Conservation (phyloP, 2,329 filamentous ascomycete species). For the Rachicladosporium sp. region DNA sequence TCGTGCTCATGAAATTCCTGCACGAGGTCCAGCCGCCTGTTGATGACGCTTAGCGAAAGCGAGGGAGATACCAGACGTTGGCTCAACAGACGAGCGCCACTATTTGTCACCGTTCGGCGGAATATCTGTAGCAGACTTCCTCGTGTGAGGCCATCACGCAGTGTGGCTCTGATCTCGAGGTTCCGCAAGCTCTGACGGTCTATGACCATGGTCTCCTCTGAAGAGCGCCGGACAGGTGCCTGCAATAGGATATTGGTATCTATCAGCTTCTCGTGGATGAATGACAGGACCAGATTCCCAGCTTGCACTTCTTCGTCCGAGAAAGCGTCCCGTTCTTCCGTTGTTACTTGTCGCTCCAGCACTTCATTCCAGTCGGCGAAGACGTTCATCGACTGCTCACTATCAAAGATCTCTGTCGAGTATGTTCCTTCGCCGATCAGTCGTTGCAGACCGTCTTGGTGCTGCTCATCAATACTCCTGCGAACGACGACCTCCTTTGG, state of each 20-base stretch:
- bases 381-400: slow-evolving; percentile 61
- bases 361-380: slow-evolving; percentile 56
- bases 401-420: slow-evolving; percentile 8
- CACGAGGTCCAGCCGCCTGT: slow-evolving; percentile 69
- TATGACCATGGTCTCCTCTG: slow-evolving; percentile 71
- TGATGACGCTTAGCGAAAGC: slow-evolving; percentile 70
- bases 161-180: slow-evolving; percentile 77
- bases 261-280: slow-evolving; percentile 67
- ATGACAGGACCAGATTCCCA: slow-evolving; percentile 69
- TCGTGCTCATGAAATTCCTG: slow-evolving; percentile 56
- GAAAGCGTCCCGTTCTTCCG: slow-evolving; percentile 44
- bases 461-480: slow-evolving; percentile 36
- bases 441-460: slow-evolving; percentile 9
- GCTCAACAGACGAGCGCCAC: slow-evolving; percentile 71
- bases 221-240: slow-evolving; percentile 62
- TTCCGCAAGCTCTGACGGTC: slow-evolving; percentile 85
- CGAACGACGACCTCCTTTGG: slow-evolving; percentile 78
- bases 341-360: slow-evolving; percentile 59
- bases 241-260: slow-evolving; percentile 71
- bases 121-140: slow-evolving; percentile 87
- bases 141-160: slow-evolving; percentile 63
- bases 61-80: slow-evolving; percentile 82
- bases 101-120: slow-evolving; percentile 79
- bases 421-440: slow-evolving; percentile 12
- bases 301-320: slow-evolving; percentile 59